Evolutionary conservation across 495 filamentous ascomycete species (phyloP), one percentile per base, ranked within the genome.

Genomic region (Lophiotrema nucula): DNA sequence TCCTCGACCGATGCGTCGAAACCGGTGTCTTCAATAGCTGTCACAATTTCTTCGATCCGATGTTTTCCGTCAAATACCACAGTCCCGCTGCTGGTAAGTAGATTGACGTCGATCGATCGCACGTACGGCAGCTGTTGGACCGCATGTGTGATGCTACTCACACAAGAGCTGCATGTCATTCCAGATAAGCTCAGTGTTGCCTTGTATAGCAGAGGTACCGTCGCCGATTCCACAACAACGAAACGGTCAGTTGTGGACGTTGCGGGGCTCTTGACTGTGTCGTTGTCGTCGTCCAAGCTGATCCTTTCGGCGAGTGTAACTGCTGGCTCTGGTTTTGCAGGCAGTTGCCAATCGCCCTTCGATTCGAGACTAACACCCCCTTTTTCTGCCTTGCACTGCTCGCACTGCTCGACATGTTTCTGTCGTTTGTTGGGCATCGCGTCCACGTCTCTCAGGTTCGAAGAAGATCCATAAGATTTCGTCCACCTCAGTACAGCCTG

Each of bases 141-240:
- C 45, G 73, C 74, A 26, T 75, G 66, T 11, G 78, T 80, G 31
- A 87, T 76, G 31, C 72, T 75, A 55, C 79, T 77, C 18, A 77
- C 77, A 58, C 84, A 87, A 2, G 83, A 78, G 25, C 79, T 79
- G 68, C 84, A 86, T n/a, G 79, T 86, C 84, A 87, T 87, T 3
- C 84, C 84, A 6, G 71, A 74, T 56, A 87, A 79, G 46, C 74
- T 76, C 3, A 87, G 63, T 1, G 67, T 73, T 0, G 77, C 79
- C 39, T 66, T 71, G 58, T 72, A 79, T 35, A 56, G 16, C 11
- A 15, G 16, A 3, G 45, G 16, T 21, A 18, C 22, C 2, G 31
- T 28, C 22, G 31, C 15, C 3, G 27, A 4, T 38, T 67, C 60
- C 15, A 67, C 43, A 1, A 53, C 41, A 37, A 67, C 35, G 25